These are phyloP conservation scores for Inga laurina DNA, from an alignment of 306 rosid genomes.

Conservation along the genomic window DNA sequence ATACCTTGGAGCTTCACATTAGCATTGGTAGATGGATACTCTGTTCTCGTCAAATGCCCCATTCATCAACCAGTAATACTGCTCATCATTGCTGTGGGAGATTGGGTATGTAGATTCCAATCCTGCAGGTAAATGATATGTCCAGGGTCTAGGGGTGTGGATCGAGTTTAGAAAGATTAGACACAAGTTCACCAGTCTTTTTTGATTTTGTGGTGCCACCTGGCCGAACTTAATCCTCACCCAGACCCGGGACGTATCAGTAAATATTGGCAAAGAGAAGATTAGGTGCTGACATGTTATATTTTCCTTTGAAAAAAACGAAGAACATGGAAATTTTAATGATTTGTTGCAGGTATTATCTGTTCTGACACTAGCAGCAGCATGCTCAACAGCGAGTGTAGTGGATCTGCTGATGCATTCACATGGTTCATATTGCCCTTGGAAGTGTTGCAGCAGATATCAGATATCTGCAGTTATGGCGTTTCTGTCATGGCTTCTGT, in stretches of 20 bases:
- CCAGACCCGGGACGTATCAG: neutral
- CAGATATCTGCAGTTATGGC: constrained; percentile 79
- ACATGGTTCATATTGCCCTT: constrained; percentile 48
- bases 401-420: constrained; percentile 61
- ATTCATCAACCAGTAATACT: constrained; percentile 74
- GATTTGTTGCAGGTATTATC: constrained; percentile 55
- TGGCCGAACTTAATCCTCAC: too few species aligned
- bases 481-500: constrained; percentile 70
- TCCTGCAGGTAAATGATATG: neutral
- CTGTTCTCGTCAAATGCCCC: constrained; percentile 67
- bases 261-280: neutral
- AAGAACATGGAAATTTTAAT: neutral
- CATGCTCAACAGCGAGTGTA: constrained; percentile 80
- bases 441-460: constrained; percentile 61
- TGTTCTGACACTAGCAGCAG: constrained; percentile 74
- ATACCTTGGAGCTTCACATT: constrained; percentile 94
- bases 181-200: too few species aligned
- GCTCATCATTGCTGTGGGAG: constrained; percentile 68
- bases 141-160: too few species aligned
- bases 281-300: neutral
- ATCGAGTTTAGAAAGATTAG: too few species aligned
- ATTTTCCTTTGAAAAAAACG: neutral
- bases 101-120: constrained; percentile 56
- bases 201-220: too few species aligned
- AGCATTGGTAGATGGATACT: constrained; percentile 84